Percentiles rank a stretch among this genome's conserved stretches.
Evolutionary conservation across 495 filamentous ascomycete genomes (phyloP).

Genomic region (Bryoglossum gracile): DNA sequence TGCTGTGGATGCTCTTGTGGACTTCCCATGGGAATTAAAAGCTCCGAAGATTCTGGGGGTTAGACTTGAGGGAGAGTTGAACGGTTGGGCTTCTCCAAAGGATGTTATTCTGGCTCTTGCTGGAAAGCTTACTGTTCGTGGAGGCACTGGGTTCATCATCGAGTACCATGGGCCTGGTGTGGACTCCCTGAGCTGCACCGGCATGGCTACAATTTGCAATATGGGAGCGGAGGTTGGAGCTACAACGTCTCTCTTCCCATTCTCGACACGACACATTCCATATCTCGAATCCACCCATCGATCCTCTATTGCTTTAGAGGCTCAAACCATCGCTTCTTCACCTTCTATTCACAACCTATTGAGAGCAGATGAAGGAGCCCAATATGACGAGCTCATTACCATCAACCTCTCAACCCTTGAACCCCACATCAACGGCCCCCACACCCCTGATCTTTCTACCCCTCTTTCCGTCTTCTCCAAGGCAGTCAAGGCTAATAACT

Average conservation of each 20-base stretch:
- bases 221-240: slow-evolving; percentile 87
- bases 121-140: slow-evolving; percentile 84
- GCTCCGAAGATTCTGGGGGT: slow-evolving; percentile 87
- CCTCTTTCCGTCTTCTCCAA: slow-evolving; percentile 83
- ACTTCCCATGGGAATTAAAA: slow-evolving; percentile 95
- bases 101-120: slow-evolving; percentile 89
- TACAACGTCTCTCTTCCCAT: slow-evolving; percentile 84
- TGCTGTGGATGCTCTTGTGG: slow-evolving; percentile 93
- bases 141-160: slow-evolving; percentile 89
- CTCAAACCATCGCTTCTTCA: slow-evolving; percentile 42
- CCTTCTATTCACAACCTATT: slow-evolving; percentile 50
- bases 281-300: slow-evolving; percentile 84
- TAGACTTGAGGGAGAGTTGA: slow-evolving; percentile 72
- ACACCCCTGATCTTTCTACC: slow-evolving; percentile 90
- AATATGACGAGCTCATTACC: slow-evolving; percentile 87
- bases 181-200: slow-evolving; percentile 80
- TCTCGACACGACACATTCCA: slow-evolving; percentile 58
- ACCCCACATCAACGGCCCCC: slow-evolving; percentile 95
- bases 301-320: slow-evolving; percentile 58
- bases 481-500: slow-evolving; percentile 72
- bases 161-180: slow-evolving; percentile 91
- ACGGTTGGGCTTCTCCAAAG: slow-evolving; percentile 88
- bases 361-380: slow-evolving; percentile 65
- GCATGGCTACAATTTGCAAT: slow-evolving; percentile 88
- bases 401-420: slow-evolving; percentile 87